phyloP scores from a whole-genome alignment of 768 basidiomycete species.

The Clitopilus hobsonii region DNA sequence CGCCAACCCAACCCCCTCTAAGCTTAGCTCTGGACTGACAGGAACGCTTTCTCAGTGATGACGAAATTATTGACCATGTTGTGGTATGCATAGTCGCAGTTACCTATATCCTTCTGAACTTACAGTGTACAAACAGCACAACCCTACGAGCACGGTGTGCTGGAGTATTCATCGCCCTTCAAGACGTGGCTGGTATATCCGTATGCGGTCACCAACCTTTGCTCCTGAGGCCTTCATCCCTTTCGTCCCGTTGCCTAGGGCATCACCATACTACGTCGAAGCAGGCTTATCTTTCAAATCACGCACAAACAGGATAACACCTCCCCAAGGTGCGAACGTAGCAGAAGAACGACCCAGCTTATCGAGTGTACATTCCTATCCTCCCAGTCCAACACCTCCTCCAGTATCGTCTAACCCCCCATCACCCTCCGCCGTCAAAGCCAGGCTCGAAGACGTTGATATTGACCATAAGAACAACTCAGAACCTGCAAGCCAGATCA shows the following conservation, averaged over 20 bases:
- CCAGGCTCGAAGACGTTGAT: constrained; percentile 19
- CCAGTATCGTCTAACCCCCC: constrained; percentile 25
- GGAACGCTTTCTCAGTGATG: constrained; percentile 71
- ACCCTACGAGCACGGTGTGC: constrained; percentile 54
- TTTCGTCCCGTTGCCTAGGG: constrained; percentile 42
- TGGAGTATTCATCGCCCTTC: constrained; percentile 76
- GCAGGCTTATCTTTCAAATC: constrained; percentile 50
- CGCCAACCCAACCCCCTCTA: neutral
- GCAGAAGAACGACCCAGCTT: constrained; percentile 20
- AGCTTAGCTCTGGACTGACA: constrained; percentile 23
- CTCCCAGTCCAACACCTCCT: constrained; percentile 41
- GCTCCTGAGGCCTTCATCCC: constrained; percentile 59
- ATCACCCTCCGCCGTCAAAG: constrained; percentile 25
- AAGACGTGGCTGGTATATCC: constrained; percentile 82
- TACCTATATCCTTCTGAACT: neutral
- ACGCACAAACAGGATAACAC: constrained; percentile 34
- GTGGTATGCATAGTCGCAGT: constrained; percentile 43
- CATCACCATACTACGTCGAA: constrained; percentile 43
- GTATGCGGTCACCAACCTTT: constrained; percentile 66
- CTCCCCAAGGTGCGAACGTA: constrained; percentile 11
- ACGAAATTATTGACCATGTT: constrained; percentile 72
- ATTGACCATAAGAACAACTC: constrained; percentile 18
- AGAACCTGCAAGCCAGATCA: constrained; percentile 33
- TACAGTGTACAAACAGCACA: constrained; percentile 44
- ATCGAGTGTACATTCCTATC: constrained; percentile 53